Conservation (phyloP, 768 basidiomycete genomes). For the Rhizopogon vesiculosus region DNA sequence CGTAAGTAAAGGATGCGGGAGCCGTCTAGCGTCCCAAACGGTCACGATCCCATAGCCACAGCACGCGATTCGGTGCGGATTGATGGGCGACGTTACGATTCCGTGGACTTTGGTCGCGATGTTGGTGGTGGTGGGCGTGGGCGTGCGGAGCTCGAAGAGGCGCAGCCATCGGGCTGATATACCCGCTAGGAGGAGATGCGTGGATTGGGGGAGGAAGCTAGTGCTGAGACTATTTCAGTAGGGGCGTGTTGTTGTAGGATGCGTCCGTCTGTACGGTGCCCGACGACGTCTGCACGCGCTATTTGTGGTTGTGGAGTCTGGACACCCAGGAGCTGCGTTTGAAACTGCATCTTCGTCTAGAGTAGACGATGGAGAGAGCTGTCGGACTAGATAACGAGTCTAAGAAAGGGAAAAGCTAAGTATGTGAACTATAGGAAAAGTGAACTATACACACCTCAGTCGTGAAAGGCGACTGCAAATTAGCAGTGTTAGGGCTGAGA, state of each 20-base stretch:
- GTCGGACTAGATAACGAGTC: not conserved
- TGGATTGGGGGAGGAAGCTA: conserved; percentile 65
- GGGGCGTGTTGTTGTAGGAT: conserved; percentile 66
- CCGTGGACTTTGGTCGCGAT: conserved; percentile 15
- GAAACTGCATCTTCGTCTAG: not conserved
- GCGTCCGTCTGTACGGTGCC: conserved; percentile 40
- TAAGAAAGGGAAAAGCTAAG: no score
- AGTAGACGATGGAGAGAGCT: conserved; percentile 14
- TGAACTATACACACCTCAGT: no score
- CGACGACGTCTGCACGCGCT: conserved; percentile 28
- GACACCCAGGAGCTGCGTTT: conserved; percentile 8
- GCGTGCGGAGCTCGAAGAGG: conserved; percentile 67
- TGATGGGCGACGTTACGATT: no score
- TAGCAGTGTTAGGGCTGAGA: no score
- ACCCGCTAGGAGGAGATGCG: conserved; percentile 65
- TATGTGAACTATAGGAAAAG: no score
- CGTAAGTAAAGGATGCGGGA: no score
- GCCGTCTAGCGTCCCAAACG: no score
- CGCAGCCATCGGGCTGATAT: conserved; percentile 74
- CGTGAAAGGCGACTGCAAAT: no score
- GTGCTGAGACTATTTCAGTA: conserved; percentile 67
- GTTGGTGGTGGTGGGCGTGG: conserved; percentile 35
- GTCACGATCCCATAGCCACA: no score
- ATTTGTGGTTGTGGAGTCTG: conserved; percentile 33
- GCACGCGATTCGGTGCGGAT: no score